Evolutionary conservation across 495 filamentous ascomycete genomes (phyloP), one percentile per base, ranked within the genome.

Genomic region (Xylaria curta): DNA sequence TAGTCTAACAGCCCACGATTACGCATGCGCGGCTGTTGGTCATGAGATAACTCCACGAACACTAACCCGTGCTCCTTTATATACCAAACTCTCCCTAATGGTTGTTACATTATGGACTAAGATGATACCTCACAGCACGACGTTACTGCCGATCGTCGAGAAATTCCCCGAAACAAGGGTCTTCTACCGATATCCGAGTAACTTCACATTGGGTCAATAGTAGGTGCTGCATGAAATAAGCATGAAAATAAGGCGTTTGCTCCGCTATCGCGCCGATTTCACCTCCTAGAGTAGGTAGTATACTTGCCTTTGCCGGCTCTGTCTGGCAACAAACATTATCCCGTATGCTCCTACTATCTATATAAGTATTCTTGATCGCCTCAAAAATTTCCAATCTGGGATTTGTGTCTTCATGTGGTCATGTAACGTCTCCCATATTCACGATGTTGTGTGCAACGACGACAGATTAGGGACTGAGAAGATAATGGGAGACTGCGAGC

Each of bases 91-190:
- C 9, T 28, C 36, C 21, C 42, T 42, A 17, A 9, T 47, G 44
- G n/a, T n/a, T 70, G 68, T 44, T 40, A 70, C 46, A 44, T 64
- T 46, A 63, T 28, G 10, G 44, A 38, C 44, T 21, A 31, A 42
- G 68, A 70, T 70, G 56, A 65, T 59, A 71, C 69, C 69, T 65
- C 40, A 26, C 33, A 53, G 69, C 69, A 71, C 59, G 36, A 65
- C 61, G 68, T 70, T 70, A 70, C 68, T 62, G 21, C 68, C 68
- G 68, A 70, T 62, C 58, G 58, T 40, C 58, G 28, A 70, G 56
- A 61, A 24, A 62, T 61, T 63, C 58, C 40, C 66, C 28, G 42
- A 70, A 63, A 51, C 44, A 24, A 40, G 68, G 58, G 47, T 68
- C 56, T 28, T 40, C 56, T 70, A 62, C 58, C 21, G 58, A 58